Base-by-base conservation (phyloP, 2,329 filamentous ascomycete genomes). In the Phyllosticta citriasiana region DNA sequence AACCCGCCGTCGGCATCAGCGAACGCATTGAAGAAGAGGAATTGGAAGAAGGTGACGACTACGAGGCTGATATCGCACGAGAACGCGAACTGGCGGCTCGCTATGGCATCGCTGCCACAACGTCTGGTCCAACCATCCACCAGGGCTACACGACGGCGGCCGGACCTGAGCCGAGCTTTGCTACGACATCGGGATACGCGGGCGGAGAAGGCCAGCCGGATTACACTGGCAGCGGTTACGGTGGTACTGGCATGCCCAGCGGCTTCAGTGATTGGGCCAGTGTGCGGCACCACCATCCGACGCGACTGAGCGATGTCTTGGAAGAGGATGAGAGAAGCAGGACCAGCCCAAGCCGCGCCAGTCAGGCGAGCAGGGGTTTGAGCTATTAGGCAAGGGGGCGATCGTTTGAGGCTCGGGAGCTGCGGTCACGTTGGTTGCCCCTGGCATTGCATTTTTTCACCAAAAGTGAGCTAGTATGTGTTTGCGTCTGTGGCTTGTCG, bases 41-140 rank as follows among this genome's bases (percentile, higher is more conserved):
- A 4, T 47, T 47, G 40, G 59, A 61, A 33, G 60, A 56, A 19
- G 60, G 57, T 40, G 81, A 84, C 54, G 82, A 84, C 59, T 83
- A 81, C 65, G 81, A 83, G 55, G 80, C 79, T 40, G 80, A 81
- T 63, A 73, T 77, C 2, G 77, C 75, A 8, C 74, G 76, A 8
- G 79, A 81, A 67, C 71, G 75, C n/a, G 76, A 78, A 64, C 77
- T 78, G 59, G 68, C 77, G 26, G 75, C 76, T 54, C 73, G 73
- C 53, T 81, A 80, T 62, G 77, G 77, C 52, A 69, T 72, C 5
- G 65, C 70, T 47, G 66, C 69, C 14, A 35, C 60, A n/a, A 52
- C 55, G 16, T 47, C 40, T 47, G 40, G 40, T 47, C 40, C 40
- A n/a, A 62, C 50, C 55, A 25, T n/a, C n/a, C 47, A 30, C 19